phyloP scores from a whole-genome alignment of 805 yeast species.

The Deakozyma indianensis region DNA sequence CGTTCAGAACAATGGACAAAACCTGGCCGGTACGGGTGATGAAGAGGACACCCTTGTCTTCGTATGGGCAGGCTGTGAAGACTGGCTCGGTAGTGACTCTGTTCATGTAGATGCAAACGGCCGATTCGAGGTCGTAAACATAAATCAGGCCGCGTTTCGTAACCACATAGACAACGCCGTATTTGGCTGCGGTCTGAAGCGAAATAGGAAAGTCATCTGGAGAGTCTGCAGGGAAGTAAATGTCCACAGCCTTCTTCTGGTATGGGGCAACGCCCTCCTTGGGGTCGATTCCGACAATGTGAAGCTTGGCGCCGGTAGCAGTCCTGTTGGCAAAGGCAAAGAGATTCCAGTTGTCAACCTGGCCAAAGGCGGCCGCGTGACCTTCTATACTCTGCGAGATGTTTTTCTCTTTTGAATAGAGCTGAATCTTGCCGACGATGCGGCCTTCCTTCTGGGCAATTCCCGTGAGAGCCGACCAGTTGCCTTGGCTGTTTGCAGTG shows the following conservation, averaged over 20 bases:
- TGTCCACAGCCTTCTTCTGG: constrained; percentile 79
- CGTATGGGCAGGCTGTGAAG: constrained; percentile 70
- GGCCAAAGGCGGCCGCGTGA: constrained; percentile 85
- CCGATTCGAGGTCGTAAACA: constrained; percentile 85
- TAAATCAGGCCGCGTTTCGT: constrained; percentile 96
- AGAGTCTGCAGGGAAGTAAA: constrained; percentile 95
- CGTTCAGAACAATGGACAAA: constrained; percentile 77
- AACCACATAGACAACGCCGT: constrained; percentile 75
- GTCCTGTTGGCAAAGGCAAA: constrained; percentile 88
- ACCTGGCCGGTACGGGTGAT: constrained; percentile 94
- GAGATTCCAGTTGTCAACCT: constrained; percentile 62
- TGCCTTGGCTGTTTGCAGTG: constrained; percentile 60
- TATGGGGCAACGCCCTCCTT: constrained; percentile 70
- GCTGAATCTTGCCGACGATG: constrained; percentile 92
- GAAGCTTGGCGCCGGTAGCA: constrained; percentile 72
- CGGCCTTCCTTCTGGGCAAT: constrained; percentile 88
- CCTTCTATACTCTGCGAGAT: constrained; percentile 97
- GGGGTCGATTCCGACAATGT: constrained; percentile 93
- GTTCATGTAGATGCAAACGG: constrained; percentile 84
- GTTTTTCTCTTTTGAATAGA: constrained; percentile 74
- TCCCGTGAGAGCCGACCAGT: constrained; percentile 94
- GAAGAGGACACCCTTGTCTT: constrained; percentile 72
- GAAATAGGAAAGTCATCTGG: constrained; percentile 93
- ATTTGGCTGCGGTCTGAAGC: constrained; percentile 69
- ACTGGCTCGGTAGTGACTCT: constrained; percentile 93